phyloP scores from a whole-genome alignment of 768 basidiomycete species.

The Cystofilobasidium ferigula region DNA sequence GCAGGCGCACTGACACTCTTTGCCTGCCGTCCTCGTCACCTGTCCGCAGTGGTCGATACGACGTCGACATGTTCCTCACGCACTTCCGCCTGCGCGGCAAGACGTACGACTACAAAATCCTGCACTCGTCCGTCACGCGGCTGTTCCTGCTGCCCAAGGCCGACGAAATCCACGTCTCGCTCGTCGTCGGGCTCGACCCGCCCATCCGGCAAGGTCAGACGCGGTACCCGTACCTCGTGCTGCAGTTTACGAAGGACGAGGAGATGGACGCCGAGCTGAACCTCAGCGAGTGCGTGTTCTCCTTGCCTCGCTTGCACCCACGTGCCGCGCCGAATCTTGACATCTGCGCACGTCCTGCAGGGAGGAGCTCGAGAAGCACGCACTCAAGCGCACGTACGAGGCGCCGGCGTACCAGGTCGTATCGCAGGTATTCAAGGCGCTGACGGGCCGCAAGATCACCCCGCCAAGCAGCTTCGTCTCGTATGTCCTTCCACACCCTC shows the following conservation, averaged over 20 bases:
- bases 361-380: slow-evolving; percentile 44
- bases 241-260: slow-evolving; percentile 95
- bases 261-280: slow-evolving; percentile 93
- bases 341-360: slow-evolving; percentile 24
- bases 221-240: slow-evolving; percentile 90
- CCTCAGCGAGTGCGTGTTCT: slow-evolving; percentile 62
- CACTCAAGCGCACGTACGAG: slow-evolving; percentile 85
- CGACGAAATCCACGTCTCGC: slow-evolving; percentile 87
- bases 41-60: slow-evolving; percentile 67
- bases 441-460: slow-evolving; percentile 82
- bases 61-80: slow-evolving; percentile 93
- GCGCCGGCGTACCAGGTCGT: slow-evolving; percentile 92
- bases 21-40: background rate
- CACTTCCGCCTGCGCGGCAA: slow-evolving; percentile 93
- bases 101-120: slow-evolving; percentile 97
- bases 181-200: slow-evolving; percentile 84
- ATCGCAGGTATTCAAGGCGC: slow-evolving; percentile 79
- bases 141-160: slow-evolving; percentile 84
- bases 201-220: slow-evolving; percentile 98
- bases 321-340: slow-evolving; percentile 5
- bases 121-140: slow-evolving; percentile 72
- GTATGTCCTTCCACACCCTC: slow-evolving; percentile 43
- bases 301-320: background rate
- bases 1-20: background rate
- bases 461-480: slow-evolving; percentile 77